phyloP scores from a whole-genome alignment of 208 protist genomes.

The Acanthamoeba healyi region DNA sequence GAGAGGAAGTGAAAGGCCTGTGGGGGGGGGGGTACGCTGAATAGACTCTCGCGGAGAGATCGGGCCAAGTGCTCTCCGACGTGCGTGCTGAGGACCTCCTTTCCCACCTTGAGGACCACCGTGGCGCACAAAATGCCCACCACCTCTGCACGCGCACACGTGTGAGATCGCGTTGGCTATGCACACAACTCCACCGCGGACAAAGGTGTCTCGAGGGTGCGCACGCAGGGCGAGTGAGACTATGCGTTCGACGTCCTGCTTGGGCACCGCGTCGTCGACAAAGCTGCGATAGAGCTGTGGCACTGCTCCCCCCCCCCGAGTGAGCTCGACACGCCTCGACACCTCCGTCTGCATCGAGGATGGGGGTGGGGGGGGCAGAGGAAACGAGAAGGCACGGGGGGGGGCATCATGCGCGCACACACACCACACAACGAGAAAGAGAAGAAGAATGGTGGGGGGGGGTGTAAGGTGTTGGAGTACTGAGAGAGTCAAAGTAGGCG shows the following conservation, averaged over 20 bases:
- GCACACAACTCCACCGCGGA: background rate
- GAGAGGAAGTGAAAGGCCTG: no score
- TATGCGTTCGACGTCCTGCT: background rate
- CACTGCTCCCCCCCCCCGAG: background rate
- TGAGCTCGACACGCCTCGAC: no score
- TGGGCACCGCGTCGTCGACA: background rate
- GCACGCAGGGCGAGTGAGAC: background rate
- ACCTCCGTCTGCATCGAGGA: no score
- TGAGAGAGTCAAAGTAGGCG: conserved; percentile 8
- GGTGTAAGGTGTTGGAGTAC: background rate
- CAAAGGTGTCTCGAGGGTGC: background rate
- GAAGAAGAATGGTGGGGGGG: background rate
- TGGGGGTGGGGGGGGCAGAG: background rate
- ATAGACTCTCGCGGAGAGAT: background rate
- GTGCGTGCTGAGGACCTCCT: background rate
- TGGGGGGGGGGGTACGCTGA: background rate
- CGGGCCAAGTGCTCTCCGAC: background rate
- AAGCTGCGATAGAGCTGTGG: background rate
- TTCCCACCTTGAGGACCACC: background rate
- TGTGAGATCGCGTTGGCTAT: no score
- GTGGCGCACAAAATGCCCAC: background rate
- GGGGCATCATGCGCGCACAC: no score
- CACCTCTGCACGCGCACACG: conserved; percentile 28
- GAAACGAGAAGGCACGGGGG: no score
- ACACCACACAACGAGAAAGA: background rate